Percentiles rank a stretch among this genome's conserved stretches.
phyloP scores from a whole-genome alignment of 139 green algal genomes.

The Asterochloris sp. region DNA sequence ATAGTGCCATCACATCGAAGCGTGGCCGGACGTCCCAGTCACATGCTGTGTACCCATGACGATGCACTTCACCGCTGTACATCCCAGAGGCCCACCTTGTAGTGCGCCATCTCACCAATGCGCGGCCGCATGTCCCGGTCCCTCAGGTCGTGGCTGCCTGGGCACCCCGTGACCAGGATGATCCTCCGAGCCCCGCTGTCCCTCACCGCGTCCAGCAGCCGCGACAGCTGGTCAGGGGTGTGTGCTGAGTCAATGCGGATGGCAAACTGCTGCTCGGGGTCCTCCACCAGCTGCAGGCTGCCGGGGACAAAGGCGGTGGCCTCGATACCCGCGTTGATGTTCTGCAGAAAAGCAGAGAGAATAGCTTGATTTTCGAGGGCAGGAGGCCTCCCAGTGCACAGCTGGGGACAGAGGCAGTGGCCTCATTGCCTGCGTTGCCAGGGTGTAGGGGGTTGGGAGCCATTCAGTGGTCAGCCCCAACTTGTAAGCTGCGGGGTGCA shows the following conservation, averaged over 20 bases:
- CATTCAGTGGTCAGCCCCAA: too few relatives aligned
- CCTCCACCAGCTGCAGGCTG: slow-evolving; percentile 68
- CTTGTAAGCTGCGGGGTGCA: too few relatives aligned
- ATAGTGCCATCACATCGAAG: too few relatives aligned
- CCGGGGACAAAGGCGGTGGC: slow-evolving; percentile 62
- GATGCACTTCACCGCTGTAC: too few relatives aligned
- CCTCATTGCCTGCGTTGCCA: too few relatives aligned
- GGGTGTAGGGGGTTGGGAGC: too few relatives aligned
- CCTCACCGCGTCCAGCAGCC: slow-evolving; percentile 66
- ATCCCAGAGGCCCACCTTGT: slow-evolving; percentile 35
- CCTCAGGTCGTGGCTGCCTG: slow-evolving; percentile 38
- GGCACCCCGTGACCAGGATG: slow-evolving; percentile 87
- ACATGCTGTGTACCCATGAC: too few relatives aligned
- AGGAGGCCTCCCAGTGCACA: background rate
- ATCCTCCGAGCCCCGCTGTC: slow-evolving; percentile 48
- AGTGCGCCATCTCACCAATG: slow-evolving; percentile 82
- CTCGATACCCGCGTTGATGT: slow-evolving; percentile 84
- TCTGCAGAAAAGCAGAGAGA: slow-evolving; percentile 21
- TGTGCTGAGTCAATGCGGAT: slow-evolving; percentile 91
- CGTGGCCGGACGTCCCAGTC: too few relatives aligned
- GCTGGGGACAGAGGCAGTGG: too few relatives aligned
- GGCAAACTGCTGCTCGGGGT: slow-evolving; percentile 87
- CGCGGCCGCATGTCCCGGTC: slow-evolving; percentile 48
- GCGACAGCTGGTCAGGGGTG: slow-evolving; percentile 66
- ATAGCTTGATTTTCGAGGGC: background rate